Base-by-base conservation (phyloP, 2,329 filamentous ascomycete genomes). In the Diaporthe australafricana region DNA sequence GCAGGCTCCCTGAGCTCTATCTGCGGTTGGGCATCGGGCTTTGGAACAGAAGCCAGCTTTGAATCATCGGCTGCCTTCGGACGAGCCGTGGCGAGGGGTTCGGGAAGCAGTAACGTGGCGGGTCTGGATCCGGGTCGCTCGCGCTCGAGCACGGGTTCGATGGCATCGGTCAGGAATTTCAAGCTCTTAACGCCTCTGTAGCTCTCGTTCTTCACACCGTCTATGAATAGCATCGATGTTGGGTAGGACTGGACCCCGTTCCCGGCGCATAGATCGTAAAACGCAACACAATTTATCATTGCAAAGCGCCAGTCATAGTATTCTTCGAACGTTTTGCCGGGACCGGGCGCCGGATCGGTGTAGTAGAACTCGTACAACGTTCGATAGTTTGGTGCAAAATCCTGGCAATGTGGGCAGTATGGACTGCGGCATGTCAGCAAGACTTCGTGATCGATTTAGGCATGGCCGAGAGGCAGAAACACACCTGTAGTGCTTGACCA, bases 311-410 rank as follows among this genome's bases (percentile, higher is more conserved):
- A 96, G 82, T 96, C 91, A 83, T 98, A 98, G 81, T 91, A 96
- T 69, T 91, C 87, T 40, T 91, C 91, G 79, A 98, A 98, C 50
- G 87, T 83, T 83, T 89, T 74, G 80, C 86, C 77, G 81, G 85
- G 77, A 83, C 85, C 77, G 80, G 92, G 84, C 20, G 93, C 92
- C 77, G 94, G 92, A 47, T 94, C 96, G 47, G 95, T 98, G 84
- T 94, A 86, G 85, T 98, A 99, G 82, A 92, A 98, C 84, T 99
- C 96, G 86, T 98, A 98, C 17, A 96, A 83, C 6, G 95, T 98
- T 83, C 98, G 95, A 87, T 91, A 98, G 65, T 90, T 92, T 9
- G 96, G 96, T 67, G 94, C 94, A 78, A 94, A 93, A 63, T 88
- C 86, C 80, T 88, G 88, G 84, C 95, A 98, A 82, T 98, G 94